Evolutionary conservation across 352 stramenopile genomes (phyloP), one percentile per base, ranked within the genome.

Genomic region (Globisporangium recalcitrans): DNA sequence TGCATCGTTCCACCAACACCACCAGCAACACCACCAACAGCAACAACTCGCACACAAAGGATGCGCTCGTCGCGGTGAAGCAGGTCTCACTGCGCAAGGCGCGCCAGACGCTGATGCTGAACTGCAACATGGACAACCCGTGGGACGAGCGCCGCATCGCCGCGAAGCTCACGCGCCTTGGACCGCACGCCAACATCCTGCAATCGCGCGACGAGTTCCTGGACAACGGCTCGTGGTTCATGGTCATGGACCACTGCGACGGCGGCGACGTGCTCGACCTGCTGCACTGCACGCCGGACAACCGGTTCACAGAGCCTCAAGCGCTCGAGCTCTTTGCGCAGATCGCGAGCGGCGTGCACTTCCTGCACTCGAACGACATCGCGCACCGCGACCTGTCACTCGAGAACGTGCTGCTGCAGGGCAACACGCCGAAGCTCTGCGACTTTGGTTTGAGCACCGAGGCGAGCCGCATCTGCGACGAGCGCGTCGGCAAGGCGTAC

Each of bases 231-330:
- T 62, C 59, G 21, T 83, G 77, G 77, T 77, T 64, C 54, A 54
- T 89, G 8, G 74, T 86, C 34, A 85, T 85, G 68, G 80, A 85
- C 11, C 75, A 73, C 47, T 87, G 78, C 56, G 52, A 55, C 0
- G 76, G 70, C 44, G 80, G 77, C 13, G 80, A 90, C 53, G 60
- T 90, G 26, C 70, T 81, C 46, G 27, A 58, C 0, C 13, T 56
- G 21, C 44, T 88, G 22, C 64, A 85, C 31, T 14, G 14, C 1
- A 14, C 54, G 4, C 66, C 67, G 0, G 53, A 63, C n/a, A 62
- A 73, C 56, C 10, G 68, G 44, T 3, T 61, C 70, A 14, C 71
- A 82, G 61, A 7, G 1, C 4, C 22, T 69, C 24, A 83, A 75
- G 56, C 55, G 48, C 70, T 77, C 9, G 54, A 67, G 16, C 63